A percentile compares a stretch with the other conserved stretches of the same genome.
phyloP scores from a whole-genome alignment of 2,329 filamentous ascomycete genomes.

The Claviceps citrina region DNA sequence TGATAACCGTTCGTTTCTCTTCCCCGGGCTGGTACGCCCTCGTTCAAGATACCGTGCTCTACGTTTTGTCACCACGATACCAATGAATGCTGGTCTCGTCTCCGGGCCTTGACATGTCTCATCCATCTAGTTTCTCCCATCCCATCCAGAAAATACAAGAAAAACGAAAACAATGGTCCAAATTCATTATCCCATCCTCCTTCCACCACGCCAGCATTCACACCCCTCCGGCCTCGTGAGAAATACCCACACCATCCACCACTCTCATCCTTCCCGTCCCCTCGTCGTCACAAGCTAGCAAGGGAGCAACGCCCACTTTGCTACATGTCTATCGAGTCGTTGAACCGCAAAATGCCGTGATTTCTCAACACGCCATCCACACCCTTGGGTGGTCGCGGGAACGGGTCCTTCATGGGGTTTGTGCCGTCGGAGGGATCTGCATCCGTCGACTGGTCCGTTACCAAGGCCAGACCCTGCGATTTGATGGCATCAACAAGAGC shows the following conservation, averaged over 20 bases:
- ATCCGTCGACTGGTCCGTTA: constrained; percentile 68
- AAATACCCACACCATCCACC: neutral
- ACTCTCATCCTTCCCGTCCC: neutral
- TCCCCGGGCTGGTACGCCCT: neutral
- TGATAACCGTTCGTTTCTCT: neutral
- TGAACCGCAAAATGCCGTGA: constrained; percentile 82
- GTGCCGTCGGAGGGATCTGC: constrained; percentile 22
- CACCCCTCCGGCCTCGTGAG: neutral
- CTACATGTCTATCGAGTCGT: constrained; percentile 70
- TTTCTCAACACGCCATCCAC: constrained; percentile 76
- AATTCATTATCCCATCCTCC: too few species aligned
- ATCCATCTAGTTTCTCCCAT: too few species aligned
- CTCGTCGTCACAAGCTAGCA: neutral
- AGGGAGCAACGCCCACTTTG: too few species aligned
- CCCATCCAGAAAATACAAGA: too few species aligned
- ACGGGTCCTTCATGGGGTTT: constrained; percentile 30
- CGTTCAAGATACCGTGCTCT: too few species aligned
- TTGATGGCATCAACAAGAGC: constrained; percentile 88
- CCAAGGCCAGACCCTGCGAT: constrained; percentile 78
- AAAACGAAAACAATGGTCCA: too few species aligned
- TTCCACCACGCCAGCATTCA: neutral
- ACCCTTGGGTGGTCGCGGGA: constrained; percentile 54
- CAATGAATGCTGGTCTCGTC: too few species aligned
- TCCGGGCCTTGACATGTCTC: too few species aligned
- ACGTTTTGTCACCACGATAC: too few species aligned